phyloP scores from a whole-genome alignment of 2,329 filamentous ascomycete genomes.

The Cladosporium sp. region DNA sequence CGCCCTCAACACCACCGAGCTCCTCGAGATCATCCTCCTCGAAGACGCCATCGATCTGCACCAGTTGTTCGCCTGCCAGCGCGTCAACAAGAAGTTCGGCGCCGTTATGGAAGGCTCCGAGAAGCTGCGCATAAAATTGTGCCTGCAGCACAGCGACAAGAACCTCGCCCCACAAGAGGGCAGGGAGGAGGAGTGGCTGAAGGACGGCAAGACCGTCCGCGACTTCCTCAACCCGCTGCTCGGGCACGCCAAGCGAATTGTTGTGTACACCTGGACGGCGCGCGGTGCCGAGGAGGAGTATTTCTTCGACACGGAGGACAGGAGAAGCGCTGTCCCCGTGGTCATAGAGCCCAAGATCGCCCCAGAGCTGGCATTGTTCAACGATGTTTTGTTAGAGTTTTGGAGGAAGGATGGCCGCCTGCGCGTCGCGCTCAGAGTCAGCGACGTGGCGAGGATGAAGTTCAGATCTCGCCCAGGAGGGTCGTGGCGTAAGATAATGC shows the following conservation, averaged over 20 bases:
- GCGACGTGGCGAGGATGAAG: not conserved
- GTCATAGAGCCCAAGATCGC: too few species aligned
- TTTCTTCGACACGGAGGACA: too few species aligned
- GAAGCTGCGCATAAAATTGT: not conserved
- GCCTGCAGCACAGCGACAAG: not conserved
- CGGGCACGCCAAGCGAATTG: not conserved
- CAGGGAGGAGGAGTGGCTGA: too few species aligned
- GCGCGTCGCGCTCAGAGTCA: too few species aligned
- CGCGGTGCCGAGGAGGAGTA: too few species aligned
- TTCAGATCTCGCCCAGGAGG: not conserved
- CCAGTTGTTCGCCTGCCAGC: slow-evolving; percentile 10
- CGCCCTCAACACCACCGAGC: slow-evolving; percentile 11
- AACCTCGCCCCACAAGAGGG: not conserved
- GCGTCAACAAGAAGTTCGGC: slow-evolving; percentile 7
- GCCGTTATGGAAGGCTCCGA: slow-evolving; percentile 1
- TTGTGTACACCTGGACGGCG: too few species aligned
- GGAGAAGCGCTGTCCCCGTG: too few species aligned
- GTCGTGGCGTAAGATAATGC: not conserved
- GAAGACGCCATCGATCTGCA: not conserved
- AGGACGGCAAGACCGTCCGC: too few species aligned
- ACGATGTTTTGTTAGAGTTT: too few species aligned
- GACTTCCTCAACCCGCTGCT: not conserved
- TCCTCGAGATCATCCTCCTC: slow-evolving; percentile 11
- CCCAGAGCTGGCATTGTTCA: too few species aligned
- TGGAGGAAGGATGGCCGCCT: too few species aligned